Evolutionary conservation across 345 rosid species (phyloP).

Genomic region (Orychophragmus violaceus): DNA sequence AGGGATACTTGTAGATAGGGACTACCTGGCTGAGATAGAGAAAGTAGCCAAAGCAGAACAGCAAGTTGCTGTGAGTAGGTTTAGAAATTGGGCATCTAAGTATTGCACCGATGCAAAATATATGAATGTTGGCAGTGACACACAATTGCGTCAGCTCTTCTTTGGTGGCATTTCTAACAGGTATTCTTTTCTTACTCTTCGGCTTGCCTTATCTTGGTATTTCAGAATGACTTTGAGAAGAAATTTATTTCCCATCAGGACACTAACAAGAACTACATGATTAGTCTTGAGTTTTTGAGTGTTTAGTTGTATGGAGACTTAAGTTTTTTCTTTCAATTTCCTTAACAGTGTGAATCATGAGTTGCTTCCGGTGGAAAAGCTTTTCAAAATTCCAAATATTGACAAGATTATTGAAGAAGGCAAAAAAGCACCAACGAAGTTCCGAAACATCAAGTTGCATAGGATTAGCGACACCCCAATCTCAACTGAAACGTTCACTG

Average conservation of each 20-base stretch:
- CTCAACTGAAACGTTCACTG: constrained; percentile 64
- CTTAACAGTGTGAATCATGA: neutral
- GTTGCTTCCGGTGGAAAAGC: constrained; percentile 42
- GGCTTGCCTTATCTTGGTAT: neutral
- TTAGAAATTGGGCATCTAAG: constrained; percentile 80
- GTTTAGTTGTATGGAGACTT: neutral
- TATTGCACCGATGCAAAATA: constrained; percentile 74
- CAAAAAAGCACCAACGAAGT: constrained; percentile 65
- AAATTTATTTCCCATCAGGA: neutral
- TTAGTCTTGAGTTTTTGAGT: neutral
- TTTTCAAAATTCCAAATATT: constrained; percentile 64
- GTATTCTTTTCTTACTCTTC: constrained; percentile 11
- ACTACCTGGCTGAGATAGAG: constrained; percentile 74
- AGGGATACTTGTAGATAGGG: constrained; percentile 88
- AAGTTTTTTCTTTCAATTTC: neutral
- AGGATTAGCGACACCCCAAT: constrained; percentile 42
- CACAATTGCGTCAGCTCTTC: constrained; percentile 79
- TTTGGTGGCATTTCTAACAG: constrained; percentile 72
- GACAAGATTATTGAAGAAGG: constrained; percentile 84
- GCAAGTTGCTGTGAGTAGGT: constrained; percentile 57
- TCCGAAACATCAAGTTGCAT: constrained; percentile 50
- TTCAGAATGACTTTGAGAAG: too few species aligned
- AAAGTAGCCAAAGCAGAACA: constrained; percentile 86
- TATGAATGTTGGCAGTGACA: constrained; percentile 96
- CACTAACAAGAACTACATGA: neutral